Conservation (phyloP, 2,329 filamentous ascomycete species). For the Aspergillus tanneri region DNA sequence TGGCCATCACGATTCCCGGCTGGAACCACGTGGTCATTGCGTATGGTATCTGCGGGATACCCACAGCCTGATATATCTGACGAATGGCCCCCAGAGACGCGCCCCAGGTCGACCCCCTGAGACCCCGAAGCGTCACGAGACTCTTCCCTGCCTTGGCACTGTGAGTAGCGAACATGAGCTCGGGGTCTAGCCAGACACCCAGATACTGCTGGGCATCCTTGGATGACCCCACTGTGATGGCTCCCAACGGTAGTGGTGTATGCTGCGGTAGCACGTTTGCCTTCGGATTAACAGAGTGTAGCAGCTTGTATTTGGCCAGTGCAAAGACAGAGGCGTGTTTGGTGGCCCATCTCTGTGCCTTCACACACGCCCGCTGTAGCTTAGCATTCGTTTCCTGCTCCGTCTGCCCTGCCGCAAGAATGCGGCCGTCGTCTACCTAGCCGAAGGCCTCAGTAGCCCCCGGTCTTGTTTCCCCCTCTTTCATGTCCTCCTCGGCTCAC, state of each 20-base stretch:
- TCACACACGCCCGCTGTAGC: not conserved
- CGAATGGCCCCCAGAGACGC: slow-evolving; percentile 14
- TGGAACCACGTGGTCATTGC: not conserved
- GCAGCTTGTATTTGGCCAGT: slow-evolving; percentile 11
- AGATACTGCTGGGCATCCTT: slow-evolving; percentile 8
- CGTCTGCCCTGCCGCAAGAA: not conserved
- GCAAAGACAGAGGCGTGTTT: slow-evolving; percentile 8
- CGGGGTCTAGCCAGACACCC: slow-evolving; percentile 11
- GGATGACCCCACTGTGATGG: not conserved
- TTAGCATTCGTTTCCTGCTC: not conserved
- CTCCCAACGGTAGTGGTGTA: no score
- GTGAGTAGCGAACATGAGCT: slow-evolving; percentile 7
- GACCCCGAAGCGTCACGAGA: slow-evolving; percentile 6
- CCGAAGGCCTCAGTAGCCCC: not conserved
- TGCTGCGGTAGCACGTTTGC: not conserved
- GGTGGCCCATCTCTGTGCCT: slow-evolving; percentile 4
- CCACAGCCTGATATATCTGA: slow-evolving; percentile 27
- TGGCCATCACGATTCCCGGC: not conserved
- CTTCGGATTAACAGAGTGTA: slow-evolving; percentile 10
- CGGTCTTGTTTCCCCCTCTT: no score
- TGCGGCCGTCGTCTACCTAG: slow-evolving; percentile 5
- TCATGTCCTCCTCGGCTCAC: no score
- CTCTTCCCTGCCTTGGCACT: not conserved
- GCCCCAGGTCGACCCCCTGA: slow-evolving; percentile 12
- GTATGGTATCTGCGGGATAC: slow-evolving; percentile 31